Conservation (phyloP, 345 rosid species). For the Brassica cretica region DNA sequence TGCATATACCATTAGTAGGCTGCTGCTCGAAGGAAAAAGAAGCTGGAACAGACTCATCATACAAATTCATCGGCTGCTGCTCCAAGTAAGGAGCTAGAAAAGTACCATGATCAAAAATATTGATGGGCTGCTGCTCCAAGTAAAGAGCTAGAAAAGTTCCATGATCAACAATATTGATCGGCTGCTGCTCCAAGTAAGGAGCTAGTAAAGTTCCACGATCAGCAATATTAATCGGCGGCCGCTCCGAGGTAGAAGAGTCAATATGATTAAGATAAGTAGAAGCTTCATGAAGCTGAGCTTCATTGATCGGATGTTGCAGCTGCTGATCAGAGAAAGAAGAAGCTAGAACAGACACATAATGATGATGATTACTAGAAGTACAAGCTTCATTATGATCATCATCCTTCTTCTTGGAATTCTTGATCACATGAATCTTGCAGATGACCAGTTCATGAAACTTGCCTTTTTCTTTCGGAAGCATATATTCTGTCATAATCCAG, state of each 20-base stretch:
- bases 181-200: not conserved
- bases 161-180: not conserved
- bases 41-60: not conserved
- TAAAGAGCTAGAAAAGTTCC: not conserved
- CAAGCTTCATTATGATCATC: not conserved
- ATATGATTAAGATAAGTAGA: not conserved
- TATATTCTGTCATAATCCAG: slow-evolving; percentile 22
- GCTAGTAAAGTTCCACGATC: not conserved
- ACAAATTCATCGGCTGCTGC: not conserved
- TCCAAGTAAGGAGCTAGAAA: not conserved
- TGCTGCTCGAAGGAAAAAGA: not conserved
- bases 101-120: not conserved
- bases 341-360: not conserved
- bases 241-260: not conserved
- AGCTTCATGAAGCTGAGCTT: not conserved
- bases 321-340: not conserved
- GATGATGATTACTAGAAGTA: not conserved
- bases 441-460: not conserved
- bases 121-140: not conserved
- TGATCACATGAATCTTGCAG: not conserved
- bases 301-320: not conserved
- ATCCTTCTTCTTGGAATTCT: not conserved
- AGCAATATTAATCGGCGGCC: not conserved
- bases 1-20: not conserved
- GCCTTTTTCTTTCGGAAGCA: not conserved